Base-by-base conservation (phyloP, 2,329 filamentous ascomycete genomes). In the Alternaria sp. region DNA sequence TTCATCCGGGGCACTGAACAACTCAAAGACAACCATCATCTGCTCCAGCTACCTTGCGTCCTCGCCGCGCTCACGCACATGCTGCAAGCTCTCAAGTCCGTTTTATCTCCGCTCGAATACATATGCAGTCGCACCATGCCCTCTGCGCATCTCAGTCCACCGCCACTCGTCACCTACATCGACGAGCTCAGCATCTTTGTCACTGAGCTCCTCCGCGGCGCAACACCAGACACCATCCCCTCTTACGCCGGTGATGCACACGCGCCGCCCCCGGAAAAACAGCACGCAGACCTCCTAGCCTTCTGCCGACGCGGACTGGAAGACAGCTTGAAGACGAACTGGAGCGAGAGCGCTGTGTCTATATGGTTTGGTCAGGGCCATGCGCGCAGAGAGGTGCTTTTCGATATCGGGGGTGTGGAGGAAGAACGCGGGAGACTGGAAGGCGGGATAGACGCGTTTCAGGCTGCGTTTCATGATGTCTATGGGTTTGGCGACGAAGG, bases 341-440 rank as follows among this genome's bases (percentile, higher is more conserved):
- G 86, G 86, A 71, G 66, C 6, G 81, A 81, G 25, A 59, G 59
- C 13, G 45, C 54, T 15, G 69, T 62, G 2, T 28, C 59, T 54
- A 83, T 86, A 64, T 86, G 81, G 69, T 81, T 87, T 30, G 80
- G 81, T 21, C 77, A 82, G 15, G 82, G 82, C 2, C 80, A 81
- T 44, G 77, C 77, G 11, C 81, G 79, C 15, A 83, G 81, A 63
- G 83, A 85, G 63, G 77, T 87, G 1, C 43, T 69, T 1, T 73
- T 85, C 17, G 79, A 81, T 25, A 57, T 81, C 15, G 73, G 69
- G 5, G 63, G 52, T 11, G 12, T 69, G 11, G 76, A 76, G 21
- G 74, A 75, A 45, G 77, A 79, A 59, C 74, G 55, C 23, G 58
- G n/a, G n/a, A 67, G 50, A 15, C 50, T 79, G 4, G 13, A 67